phyloP scores from a whole-genome alignment of 2,329 filamentous ascomycete species.

The Chaetothyriales sp. region DNA sequence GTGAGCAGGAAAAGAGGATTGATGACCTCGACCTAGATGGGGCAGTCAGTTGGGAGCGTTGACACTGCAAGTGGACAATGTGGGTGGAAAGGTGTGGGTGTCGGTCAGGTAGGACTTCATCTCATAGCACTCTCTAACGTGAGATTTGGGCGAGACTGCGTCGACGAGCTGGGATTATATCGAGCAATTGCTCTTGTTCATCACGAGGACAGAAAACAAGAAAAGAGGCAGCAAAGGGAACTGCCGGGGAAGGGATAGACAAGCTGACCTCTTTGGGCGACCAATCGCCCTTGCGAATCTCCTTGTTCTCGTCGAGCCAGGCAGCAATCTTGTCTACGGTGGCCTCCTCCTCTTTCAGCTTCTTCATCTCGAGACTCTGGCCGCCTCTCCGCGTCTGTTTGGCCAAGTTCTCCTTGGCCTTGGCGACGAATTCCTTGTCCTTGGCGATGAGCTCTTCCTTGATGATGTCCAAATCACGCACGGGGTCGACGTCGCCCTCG shows the following conservation, averaged over 20 bases:
- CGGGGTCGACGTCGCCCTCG: constrained; percentile 93
- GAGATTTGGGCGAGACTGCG: constrained; percentile 52
- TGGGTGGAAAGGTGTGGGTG: constrained; percentile 7
- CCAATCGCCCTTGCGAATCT: constrained; percentile 86
- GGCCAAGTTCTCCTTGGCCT: constrained; percentile 77
- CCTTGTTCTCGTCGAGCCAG: constrained; percentile 75
- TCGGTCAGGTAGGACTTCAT: constrained; percentile 61
- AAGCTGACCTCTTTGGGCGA: constrained; percentile 78
- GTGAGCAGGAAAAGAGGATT: constrained; percentile 91
- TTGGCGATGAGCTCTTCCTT: constrained; percentile 81
- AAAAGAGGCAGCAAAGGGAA: constrained; percentile 13
- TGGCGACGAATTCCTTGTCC: constrained; percentile 97
- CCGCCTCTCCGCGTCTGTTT: constrained; percentile 94
- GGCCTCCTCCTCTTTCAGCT: constrained; percentile 84
- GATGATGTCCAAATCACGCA: constrained; percentile 90
- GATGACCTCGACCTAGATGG: constrained; percentile 75
- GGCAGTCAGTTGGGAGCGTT: constrained; percentile 8
- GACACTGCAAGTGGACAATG: constrained; percentile 3
- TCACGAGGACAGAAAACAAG: constrained; percentile 44
- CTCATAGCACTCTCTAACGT: constrained; percentile 74
- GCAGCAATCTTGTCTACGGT: constrained; percentile 81
- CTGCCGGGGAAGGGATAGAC: not conserved
- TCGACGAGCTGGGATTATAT: constrained; percentile 99
- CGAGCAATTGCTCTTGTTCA: constrained; percentile 97
- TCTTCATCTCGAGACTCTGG: constrained; percentile 95